phyloP scores from a whole-genome alignment of 225 moss, liverwort and hornwort species.

The Antitrichia curtipendula region DNA sequence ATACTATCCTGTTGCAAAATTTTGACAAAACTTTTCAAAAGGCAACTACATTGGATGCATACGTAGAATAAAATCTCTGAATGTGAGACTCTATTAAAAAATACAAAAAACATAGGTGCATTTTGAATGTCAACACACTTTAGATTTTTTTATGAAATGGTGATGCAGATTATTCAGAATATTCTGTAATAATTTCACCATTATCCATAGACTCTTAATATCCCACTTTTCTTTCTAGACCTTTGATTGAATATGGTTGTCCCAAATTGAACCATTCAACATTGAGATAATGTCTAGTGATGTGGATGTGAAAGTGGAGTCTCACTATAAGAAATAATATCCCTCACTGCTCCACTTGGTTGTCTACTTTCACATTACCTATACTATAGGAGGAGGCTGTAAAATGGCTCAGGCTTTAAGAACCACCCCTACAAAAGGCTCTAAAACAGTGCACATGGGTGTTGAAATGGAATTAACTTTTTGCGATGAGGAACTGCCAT shows the following conservation, averaged over 20 bases:
- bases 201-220: neutral
- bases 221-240: neutral
- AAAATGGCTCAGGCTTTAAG: too few species aligned
- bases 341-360: accelerated
- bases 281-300: accelerated
- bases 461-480: too few species aligned
- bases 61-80: neutral
- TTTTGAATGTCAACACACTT: neutral
- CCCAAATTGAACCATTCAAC: neutral
- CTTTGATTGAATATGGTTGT: neutral
- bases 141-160: neutral
- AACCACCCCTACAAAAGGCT: too few species aligned
- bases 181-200: neutral
- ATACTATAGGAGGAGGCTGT: too few species aligned
- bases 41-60: neutral
- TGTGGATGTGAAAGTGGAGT: accelerated
- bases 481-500: too few species aligned
- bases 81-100: neutral
- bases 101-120: accelerated
- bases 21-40: neutral
- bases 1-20: neutral
- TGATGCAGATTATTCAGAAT: accelerated
- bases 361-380: too few species aligned
- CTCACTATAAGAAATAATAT: neutral
- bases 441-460: too few species aligned